Evolutionary conservation across 1,284 basidiomycete species (phyloP).

Genomic region (Cryptococcus maquisensis): DNA sequence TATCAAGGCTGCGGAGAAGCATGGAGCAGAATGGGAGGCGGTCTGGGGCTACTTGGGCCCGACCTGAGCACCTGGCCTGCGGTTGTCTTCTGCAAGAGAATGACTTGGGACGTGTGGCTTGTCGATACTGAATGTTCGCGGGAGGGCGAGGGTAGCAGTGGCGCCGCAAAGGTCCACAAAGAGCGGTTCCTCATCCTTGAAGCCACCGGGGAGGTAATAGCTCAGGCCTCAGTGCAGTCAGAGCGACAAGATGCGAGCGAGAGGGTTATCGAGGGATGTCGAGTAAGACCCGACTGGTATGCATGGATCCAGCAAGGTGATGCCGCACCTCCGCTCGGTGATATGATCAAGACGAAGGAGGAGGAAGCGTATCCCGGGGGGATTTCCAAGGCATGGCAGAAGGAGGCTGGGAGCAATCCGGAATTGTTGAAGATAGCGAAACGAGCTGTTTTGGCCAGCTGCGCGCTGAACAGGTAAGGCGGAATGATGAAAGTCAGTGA

Average conservation of each 20-base stretch:
- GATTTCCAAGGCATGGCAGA: slow-evolving; percentile 21
- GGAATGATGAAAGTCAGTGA: background rate
- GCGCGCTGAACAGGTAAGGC: slow-evolving; percentile 31
- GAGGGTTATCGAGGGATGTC: slow-evolving; percentile 12
- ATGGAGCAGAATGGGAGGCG: slow-evolving; percentile 19
- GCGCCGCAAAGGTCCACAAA: background rate
- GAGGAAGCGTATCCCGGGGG: slow-evolving; percentile 19
- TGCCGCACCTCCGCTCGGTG: background rate
- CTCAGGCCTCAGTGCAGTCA: background rate
- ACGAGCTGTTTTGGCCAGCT: slow-evolving; percentile 28
- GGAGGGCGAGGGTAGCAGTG: no score
- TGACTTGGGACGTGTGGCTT: slow-evolving; percentile 21
- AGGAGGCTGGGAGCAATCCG: background rate
- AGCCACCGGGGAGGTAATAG: slow-evolving; percentile 24
- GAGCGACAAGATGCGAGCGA: background rate
- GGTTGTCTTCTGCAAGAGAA: slow-evolving; percentile 10
- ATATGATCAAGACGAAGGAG: slow-evolving; percentile 28
- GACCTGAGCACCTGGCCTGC: slow-evolving; percentile 27
- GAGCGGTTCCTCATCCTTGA: slow-evolving; percentile 12
- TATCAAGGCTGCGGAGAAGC: slow-evolving; percentile 22
- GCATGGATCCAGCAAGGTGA: slow-evolving; percentile 6
- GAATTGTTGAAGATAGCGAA: slow-evolving; percentile 16
- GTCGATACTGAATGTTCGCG: slow-evolving; percentile 5
- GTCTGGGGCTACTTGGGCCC: slow-evolving; percentile 18
- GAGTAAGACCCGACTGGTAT: slow-evolving; percentile 28